Base-by-base conservation (phyloP, 805 yeast genomes). In the Kazachstania martiniae region DNA sequence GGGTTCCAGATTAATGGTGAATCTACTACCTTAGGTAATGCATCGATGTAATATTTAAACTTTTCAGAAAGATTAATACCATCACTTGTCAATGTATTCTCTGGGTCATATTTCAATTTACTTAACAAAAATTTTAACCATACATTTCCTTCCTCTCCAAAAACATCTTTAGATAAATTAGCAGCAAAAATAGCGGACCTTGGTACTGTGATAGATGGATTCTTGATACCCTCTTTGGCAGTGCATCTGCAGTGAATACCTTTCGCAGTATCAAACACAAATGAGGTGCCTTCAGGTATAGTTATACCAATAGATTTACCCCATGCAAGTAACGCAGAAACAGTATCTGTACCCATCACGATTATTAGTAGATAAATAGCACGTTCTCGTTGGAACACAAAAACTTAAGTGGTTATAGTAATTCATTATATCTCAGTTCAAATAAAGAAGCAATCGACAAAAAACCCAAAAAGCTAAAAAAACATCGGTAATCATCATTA, bases 1-100 rank as follows among this genome's bases (percentile, higher is more conserved):
- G 66, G 56, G 25, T 57, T 62, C 84, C 86, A 86, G 37, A 69
- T 66, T 29, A 70, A 66, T 1, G 93, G 87, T 5, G 77, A 58
- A 8, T 57, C 63, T 6, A 72, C 68, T 2, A 46, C 50, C 6
- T 29, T 29, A 1, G 84, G 83, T 17, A 77, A 48, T n/a, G 61
- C 56, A 22, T 64, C 57, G 18, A 77, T 52, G 41, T 76, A 77
- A 2, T 72, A 68, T 16, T 33, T 29, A 36, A 60, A 63, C 32
- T 56, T 53, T 31, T 31, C 12, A 30, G 39, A 12, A 12, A 38
- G 4, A 33, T 43, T 24, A 13, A 17, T 12, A 15, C 24, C 13
- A 17, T 24, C 8, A 1, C 19, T 22, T 19, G 40, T 33, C 2
- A 32, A 41, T 4, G 37, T 21, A 1, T 45, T 40, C 10, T 40